Evolutionary conservation across 2,329 filamentous ascomycete genomes (phyloP), one percentile per base, ranked within the genome.

Genomic region (Epichloe sylvatica): DNA sequence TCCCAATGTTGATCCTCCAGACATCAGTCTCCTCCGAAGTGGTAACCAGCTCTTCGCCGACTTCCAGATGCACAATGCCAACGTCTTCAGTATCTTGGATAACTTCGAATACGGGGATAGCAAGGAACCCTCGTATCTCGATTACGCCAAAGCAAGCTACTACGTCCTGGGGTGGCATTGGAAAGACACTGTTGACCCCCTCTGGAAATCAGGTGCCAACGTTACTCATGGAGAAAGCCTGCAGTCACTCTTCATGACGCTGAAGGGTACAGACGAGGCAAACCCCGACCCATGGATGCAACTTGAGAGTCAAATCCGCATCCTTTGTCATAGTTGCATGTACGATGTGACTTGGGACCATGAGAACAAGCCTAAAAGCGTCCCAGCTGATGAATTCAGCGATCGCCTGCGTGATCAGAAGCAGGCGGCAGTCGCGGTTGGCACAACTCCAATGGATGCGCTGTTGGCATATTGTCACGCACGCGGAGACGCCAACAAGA

Each of bases 51-150:
- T 70, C 1, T 70, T 72, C 52, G 56, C 66, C 0, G 70, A 72
- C 55, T 70, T 60, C 51, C 66, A 68, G 49, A 55, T 57, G 19
- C 70, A 72, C 52, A 65, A 66, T 53, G 42, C 56, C 6, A 70
- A 70, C 49, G 68, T 71, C 8, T 70, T 72, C 47, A 62, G 57
- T 46, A 64, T 67, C 6, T 19, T 70, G 3, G 70, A 72, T 52
- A 65, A 63, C 30, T 67, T 72, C 17, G 45, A 56, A 6, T 69
- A 67, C 48, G 44, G 17, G 0, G 46, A 55, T 7, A 46, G 45
- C 5, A 41, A 49, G 0, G 34, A 59, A 2, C 23, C 23, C 23
- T 25, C 23, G 23, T 25, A 25, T 25, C 41, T 45, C 0, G 40
- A 58, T 12, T 60, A 61, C 40, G 68, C 64, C 13, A 57, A 51